Evolutionary conservation across 2,329 filamentous ascomycete genomes (phyloP), one percentile per base, ranked within the genome.

Genomic region (Chrysosporium keratinophilum): DNA sequence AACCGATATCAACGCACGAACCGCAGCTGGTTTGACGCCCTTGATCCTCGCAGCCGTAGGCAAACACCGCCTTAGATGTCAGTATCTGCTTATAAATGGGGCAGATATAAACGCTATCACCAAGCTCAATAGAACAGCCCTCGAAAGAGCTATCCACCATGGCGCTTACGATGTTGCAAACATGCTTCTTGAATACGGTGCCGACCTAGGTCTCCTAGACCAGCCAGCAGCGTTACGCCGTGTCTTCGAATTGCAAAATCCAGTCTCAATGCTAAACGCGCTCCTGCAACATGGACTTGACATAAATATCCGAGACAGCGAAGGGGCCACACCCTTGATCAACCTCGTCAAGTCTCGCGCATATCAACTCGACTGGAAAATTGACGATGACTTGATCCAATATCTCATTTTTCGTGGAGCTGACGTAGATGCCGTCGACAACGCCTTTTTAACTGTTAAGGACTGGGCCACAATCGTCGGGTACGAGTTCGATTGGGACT

Each of bases 321-420:
- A 14, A 11, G 53, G 53, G 34, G 40, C 41, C 23, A 55, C 53
- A n/a, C 33, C 47, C 2, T 42, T 55, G 41, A 50, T 46, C 39
- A 33, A 55, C 23, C 12, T 37, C 15, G 34, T 51, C 3, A 51
- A 51, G 34, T 15, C 28, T 7, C 43, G 41, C 10, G 17, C 15
- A 14, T 33, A 39, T 14, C 31, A 15, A 40, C n/a, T 2, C n/a
- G 33, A 52, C 39, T 40, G 42, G 31, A 15, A 17, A 6, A 19
- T 52, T 14, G 17, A 41, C 4, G 14, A 28, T 10, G 14, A 11
- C 12, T 2, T 46, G 17, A 52, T 46, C 50, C 35, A 31, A 10
- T 5, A 40, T 11, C 20, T 52, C 31, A 5, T 52, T 6, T 31
- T 19, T 1, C n/a, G 19, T 15, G 50, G 50, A 5, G 50, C 50